Base-by-base conservation (phyloP, 306 rosid genomes). In the Mucuna pruriens region DNA sequence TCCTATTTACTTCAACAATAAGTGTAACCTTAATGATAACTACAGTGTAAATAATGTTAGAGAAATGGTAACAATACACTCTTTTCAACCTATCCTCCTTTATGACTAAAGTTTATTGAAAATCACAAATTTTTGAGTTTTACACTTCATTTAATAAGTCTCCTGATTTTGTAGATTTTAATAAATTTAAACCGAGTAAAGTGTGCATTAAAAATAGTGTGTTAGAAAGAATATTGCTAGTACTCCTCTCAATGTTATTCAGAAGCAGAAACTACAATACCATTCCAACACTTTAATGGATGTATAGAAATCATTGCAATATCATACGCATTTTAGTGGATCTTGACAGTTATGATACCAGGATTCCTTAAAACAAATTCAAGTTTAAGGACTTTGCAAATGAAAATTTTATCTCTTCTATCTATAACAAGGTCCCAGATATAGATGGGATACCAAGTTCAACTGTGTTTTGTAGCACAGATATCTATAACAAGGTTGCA, bases 231-330 rank as follows among this genome's bases (percentile, higher is more conserved):
- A n/a, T n/a, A n/a, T n/a, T n/a, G n/a, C n/a, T n/a, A n/a, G n/a
- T n/a, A n/a, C n/a, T n/a, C n/a, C n/a, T n/a, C n/a, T n/a, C n/a
- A n/a, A n/a, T n/a, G 40, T 13, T 74, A 36, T 40, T 25, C 25
- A 76, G 26, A 11, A 48, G 51, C 74, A 65, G 26, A 77, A 65
- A 45, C 22, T 78, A 70, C 3, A 40, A 44, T 44, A 54, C 22
- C 36, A 68, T 67, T 49, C 39, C 57, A 67, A 78, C 57, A 22
- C 33, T 39, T 1, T 66, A 34, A 69, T 68, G 9, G 55, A 45
- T 57, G 39, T 55, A n/a, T n/a, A 23, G 44, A 79, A 52, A 52
- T 55, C 48, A 23, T n/a, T n/a, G 51, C 58, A 67, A 38, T 69
- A 67, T 55, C 39, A 54, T 34, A 20, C 1, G 6, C 13, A 7